Conservation (phyloP, 352 stramenopile genomes). For the Phytophthora idaei region DNA sequence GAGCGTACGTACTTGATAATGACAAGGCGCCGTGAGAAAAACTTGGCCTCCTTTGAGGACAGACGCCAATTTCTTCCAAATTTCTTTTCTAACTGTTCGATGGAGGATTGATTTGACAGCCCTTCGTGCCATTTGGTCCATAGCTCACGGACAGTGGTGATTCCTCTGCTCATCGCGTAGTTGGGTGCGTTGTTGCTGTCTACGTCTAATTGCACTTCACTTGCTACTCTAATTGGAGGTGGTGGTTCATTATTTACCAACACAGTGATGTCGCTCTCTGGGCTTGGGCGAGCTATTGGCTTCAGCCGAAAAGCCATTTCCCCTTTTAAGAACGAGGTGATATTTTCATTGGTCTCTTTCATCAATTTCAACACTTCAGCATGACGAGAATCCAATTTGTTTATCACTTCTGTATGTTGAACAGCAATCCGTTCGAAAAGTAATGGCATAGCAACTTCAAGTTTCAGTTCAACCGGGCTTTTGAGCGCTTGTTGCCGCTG, state of each 20-base stretch:
- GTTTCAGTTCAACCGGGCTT: slow-evolving; percentile 11
- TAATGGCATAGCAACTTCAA: slow-evolving; percentile 16
- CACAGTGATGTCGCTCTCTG: no score
- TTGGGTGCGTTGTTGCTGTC: background rate
- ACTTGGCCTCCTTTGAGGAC: slow-evolving; percentile 20
- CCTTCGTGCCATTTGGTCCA: slow-evolving; percentile 11
- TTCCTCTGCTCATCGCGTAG: slow-evolving; percentile 2
- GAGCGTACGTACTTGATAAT: slow-evolving; percentile 17
- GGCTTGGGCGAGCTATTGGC: background rate
- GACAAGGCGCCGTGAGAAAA: slow-evolving; percentile 13
- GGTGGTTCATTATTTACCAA: background rate
- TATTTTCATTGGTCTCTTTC: background rate
- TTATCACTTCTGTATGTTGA: slow-evolving; percentile 15
- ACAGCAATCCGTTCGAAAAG: slow-evolving; percentile 9
- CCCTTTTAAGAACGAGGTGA: background rate
- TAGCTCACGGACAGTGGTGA: slow-evolving; percentile 5
- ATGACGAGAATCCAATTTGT: slow-evolving; percentile 3
- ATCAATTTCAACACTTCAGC: background rate
- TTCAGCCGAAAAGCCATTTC: background rate
- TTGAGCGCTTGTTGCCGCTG: background rate
- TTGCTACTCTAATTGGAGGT: background rate
- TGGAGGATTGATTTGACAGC: background rate
- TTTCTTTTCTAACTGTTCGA: slow-evolving; percentile 11
- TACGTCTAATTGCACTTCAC: background rate
- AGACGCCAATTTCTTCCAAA: slow-evolving; percentile 13